These are phyloP conservation scores for Blastobotrys proliferans DNA, from an alignment of 1,139 yeast genomes.

Conservation along the genomic window DNA sequence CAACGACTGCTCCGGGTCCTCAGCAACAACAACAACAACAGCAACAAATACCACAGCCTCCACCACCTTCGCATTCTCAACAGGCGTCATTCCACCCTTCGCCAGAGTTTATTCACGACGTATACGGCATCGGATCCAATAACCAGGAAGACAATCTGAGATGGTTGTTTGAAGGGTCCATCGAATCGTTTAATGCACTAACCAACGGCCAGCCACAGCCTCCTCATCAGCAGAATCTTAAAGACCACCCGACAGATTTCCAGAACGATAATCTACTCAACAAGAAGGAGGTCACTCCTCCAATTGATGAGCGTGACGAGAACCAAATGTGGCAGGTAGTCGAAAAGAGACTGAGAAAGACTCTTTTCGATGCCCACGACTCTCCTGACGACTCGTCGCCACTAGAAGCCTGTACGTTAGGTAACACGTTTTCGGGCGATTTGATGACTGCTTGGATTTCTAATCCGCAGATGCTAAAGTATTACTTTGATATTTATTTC, in stretches of 20 bases:
- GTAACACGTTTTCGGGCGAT: conserved; percentile 19
- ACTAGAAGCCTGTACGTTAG: conserved; percentile 20
- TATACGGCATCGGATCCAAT: conserved; percentile 11
- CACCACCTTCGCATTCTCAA: conserved; percentile 3
- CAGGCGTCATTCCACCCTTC: not conserved
- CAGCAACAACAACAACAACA: conserved; percentile 5
- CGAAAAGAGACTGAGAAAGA: conserved; percentile 16
- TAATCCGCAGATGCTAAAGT: conserved; percentile 20
- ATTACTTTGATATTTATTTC: conserved; percentile 25
- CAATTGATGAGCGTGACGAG: conserved; percentile 15
- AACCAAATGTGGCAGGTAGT: conserved; percentile 18
- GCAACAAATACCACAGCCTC: not conserved
- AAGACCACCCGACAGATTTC: not conserved
- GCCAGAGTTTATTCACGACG: not conserved
- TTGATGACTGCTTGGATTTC: conserved; percentile 21
- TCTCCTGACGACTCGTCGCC: conserved; percentile 14
- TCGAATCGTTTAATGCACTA: conserved; percentile 6
- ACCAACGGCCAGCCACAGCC: conserved; percentile 2
- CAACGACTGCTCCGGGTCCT: conserved; percentile 2
- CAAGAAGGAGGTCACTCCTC: conserved; percentile 10
- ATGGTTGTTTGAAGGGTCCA: conserved; percentile 23
- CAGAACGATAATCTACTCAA: not conserved
- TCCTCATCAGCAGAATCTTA: not conserved
- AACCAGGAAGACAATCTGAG: conserved; percentile 24
- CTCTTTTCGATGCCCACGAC: conserved; percentile 17